phyloP scores from a whole-genome alignment of 2,329 filamentous ascomycete species.

The Aspergillus felis region DNA sequence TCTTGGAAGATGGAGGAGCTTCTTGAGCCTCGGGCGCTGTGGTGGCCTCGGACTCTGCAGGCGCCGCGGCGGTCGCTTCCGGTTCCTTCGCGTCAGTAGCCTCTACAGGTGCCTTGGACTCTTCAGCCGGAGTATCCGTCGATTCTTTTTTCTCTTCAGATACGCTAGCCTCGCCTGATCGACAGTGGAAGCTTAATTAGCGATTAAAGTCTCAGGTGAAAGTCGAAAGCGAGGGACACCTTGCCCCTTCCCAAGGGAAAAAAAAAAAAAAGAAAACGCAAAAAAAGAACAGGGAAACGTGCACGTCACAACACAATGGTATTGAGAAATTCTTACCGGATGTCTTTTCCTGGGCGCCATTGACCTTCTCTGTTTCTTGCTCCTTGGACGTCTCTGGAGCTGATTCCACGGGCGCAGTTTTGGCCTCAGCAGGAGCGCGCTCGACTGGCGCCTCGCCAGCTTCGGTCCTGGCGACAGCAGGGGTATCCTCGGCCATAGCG shows the following conservation, averaged over 20 bases:
- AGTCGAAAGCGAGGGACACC: constrained; percentile 3
- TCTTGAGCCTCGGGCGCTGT: constrained; percentile 41
- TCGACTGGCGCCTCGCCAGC: constrained; percentile 30
- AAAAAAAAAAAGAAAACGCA: not conserved
- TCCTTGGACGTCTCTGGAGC: constrained; percentile 19
- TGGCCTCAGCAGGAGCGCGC: constrained; percentile 26
- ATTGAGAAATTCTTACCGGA: constrained; percentile 23
- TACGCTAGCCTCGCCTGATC: constrained; percentile 16
- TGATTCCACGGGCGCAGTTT: constrained; percentile 16
- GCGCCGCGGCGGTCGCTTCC: constrained; percentile 17
- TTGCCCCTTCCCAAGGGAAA: not conserved
- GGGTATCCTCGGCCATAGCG: constrained; percentile 40
- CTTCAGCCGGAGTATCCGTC: constrained; percentile 24
- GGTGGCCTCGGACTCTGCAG: constrained; percentile 24
- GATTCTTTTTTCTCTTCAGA: constrained; percentile 27
- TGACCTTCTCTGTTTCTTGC: constrained; percentile 20
- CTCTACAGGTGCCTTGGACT: constrained; percentile 22
- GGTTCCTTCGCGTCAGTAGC: constrained; percentile 22
- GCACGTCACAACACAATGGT: not conserved
- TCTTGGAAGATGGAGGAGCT: constrained; percentile 47
- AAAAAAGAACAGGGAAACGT: not conserved
- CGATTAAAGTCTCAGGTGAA: not conserved
- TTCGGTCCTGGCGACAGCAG: constrained; percentile 29
- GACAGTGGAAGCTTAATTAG: constrained; percentile 8
- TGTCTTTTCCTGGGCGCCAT: constrained; percentile 25